Conservation (phyloP, 164 flowering plant genomes). For the Vitis riparia region DNA sequence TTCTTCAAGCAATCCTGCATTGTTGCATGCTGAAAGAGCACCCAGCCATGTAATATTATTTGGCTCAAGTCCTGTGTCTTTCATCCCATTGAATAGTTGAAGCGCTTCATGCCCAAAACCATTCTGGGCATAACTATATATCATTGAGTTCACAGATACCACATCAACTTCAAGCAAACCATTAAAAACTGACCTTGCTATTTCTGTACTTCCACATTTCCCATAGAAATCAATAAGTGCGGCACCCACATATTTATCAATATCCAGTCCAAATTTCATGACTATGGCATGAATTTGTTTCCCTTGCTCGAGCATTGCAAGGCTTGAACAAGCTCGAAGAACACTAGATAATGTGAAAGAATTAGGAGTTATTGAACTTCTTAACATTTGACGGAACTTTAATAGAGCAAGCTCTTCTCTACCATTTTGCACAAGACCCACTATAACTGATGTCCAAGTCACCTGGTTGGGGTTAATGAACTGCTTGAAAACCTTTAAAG, state of each 20-base stretch:
- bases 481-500: constrained; percentile 41
- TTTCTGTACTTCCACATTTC: constrained; percentile 41
- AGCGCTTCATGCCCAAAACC: constrained; percentile 49
- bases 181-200: constrained; percentile 41
- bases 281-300: constrained; percentile 40
- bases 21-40: constrained; percentile 50
- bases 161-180: constrained; percentile 30
- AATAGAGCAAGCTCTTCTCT: constrained; percentile 45
- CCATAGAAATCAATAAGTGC: constrained; percentile 50
- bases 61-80: constrained; percentile 27
- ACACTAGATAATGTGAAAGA: constrained; percentile 51
- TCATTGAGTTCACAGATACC: constrained; percentile 48
- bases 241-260: constrained; percentile 34
- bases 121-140: constrained; percentile 44
- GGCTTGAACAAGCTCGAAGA: constrained; percentile 47
- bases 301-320: constrained; percentile 47
- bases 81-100: constrained; percentile 35
- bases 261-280: constrained; percentile 33
- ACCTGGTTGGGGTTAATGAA: constrained; percentile 44
- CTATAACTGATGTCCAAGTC: constrained; percentile 62
- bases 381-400: constrained; percentile 42
- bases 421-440: constrained; percentile 52
- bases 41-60: constrained; percentile 37
- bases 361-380: constrained; percentile 36
- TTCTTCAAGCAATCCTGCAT: constrained; percentile 50